Percentiles rank a stretch among this genome's conserved stretches.
Evolutionary conservation across 2,329 filamentous ascomycete species (phyloP).

Genomic region (Hirsutella thompsonii): DNA sequence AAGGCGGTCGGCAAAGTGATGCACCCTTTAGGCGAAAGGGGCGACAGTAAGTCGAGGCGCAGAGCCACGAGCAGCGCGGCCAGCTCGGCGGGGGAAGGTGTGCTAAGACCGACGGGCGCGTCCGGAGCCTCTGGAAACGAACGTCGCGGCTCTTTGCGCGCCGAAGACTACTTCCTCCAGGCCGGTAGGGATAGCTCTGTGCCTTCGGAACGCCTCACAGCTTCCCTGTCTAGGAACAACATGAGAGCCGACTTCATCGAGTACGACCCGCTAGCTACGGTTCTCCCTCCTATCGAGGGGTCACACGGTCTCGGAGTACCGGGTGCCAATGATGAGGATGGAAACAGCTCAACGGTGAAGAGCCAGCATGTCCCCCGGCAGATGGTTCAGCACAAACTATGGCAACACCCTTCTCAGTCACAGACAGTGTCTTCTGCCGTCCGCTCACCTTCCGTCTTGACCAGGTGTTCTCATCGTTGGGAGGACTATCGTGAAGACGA

Average conservation of each 20-base stretch:
- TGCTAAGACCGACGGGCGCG: slow-evolving; percentile 30
- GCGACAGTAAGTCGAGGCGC: slow-evolving; percentile 39
- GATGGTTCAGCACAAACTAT: slow-evolving; percentile 26
- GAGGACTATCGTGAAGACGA: slow-evolving; percentile 26
- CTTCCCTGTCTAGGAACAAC: slow-evolving; percentile 12
- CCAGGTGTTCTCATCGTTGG: slow-evolving; percentile 19
- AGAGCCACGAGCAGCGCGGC: slow-evolving; percentile 50
- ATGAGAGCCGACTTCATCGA: slow-evolving; percentile 13
- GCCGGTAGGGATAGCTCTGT: slow-evolving; percentile 18
- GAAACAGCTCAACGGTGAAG: neutral
- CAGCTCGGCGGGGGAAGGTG: slow-evolving; percentile 48
- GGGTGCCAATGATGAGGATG: neutral
- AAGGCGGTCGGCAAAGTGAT: slow-evolving; percentile 53
- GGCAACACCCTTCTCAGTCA: slow-evolving; percentile 26
- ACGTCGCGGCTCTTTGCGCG: slow-evolving; percentile 38
- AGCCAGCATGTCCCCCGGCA: slow-evolving; percentile 24
- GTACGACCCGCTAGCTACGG: slow-evolving; percentile 28
- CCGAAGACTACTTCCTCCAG: slow-evolving; percentile 40
- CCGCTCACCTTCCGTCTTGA: slow-evolving; percentile 21
- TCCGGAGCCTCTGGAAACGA: slow-evolving; percentile 39
- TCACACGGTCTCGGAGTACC: neutral
- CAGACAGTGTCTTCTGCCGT: slow-evolving; percentile 11
- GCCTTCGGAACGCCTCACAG: slow-evolving; percentile 11
- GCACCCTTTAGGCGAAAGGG: slow-evolving; percentile 44
- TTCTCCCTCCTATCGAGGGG: slow-evolving; percentile 16